phyloP scores from a whole-genome alignment of 371 early-diverging fungal genomes.

The Sporodiniella umbellata region DNA sequence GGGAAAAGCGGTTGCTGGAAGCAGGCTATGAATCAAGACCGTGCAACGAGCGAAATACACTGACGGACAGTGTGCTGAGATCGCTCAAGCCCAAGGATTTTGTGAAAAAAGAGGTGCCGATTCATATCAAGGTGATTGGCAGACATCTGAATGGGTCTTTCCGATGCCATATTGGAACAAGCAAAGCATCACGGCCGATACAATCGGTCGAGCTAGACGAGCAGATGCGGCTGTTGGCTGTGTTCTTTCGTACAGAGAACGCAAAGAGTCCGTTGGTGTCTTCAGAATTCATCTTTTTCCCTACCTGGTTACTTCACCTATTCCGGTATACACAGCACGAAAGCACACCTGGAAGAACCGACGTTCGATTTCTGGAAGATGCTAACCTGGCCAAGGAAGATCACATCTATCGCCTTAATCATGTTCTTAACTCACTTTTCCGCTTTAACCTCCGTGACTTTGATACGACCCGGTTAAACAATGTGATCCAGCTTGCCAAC shows the following conservation, averaged over 20 bases:
- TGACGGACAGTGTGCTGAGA: slow-evolving; percentile 29
- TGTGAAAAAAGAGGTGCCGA: slow-evolving; percentile 21
- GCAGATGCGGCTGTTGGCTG: slow-evolving; percentile 41
- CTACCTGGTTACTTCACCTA: slow-evolving; percentile 43
- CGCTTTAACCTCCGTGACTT: slow-evolving; percentile 38
- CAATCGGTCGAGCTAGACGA: slow-evolving; percentile 29
- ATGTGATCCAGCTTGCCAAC: slow-evolving; percentile 29
- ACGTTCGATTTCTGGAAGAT: slow-evolving; percentile 41
- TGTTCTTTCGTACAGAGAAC: slow-evolving; percentile 42
- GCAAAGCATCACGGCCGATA: slow-evolving; percentile 42
- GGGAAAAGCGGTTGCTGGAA: slow-evolving; percentile 21
- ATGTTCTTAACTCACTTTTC: slow-evolving; percentile 42
- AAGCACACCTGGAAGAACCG: slow-evolving; percentile 39
- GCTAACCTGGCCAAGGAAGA: slow-evolving; percentile 43
- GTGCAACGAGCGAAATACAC: slow-evolving; percentile 20
- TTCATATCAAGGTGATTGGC: slow-evolving; percentile 42
- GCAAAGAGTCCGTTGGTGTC: slow-evolving; percentile 29
- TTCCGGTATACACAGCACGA: slow-evolving; percentile 43
- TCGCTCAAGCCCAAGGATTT: slow-evolving; percentile 1
- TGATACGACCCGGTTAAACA: slow-evolving; percentile 21
- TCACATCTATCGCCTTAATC: slow-evolving; percentile 44
- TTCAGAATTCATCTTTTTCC: slow-evolving; percentile 44
- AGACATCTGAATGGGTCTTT: slow-evolving; percentile 44
- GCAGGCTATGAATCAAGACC: slow-evolving; percentile 17
- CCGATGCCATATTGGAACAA: slow-evolving; percentile 43